Percentiles rank a stretch among this genome's conserved stretches.
phyloP scores from a whole-genome alignment of 2,329 filamentous ascomycete genomes.

The Fusarium continuum region DNA sequence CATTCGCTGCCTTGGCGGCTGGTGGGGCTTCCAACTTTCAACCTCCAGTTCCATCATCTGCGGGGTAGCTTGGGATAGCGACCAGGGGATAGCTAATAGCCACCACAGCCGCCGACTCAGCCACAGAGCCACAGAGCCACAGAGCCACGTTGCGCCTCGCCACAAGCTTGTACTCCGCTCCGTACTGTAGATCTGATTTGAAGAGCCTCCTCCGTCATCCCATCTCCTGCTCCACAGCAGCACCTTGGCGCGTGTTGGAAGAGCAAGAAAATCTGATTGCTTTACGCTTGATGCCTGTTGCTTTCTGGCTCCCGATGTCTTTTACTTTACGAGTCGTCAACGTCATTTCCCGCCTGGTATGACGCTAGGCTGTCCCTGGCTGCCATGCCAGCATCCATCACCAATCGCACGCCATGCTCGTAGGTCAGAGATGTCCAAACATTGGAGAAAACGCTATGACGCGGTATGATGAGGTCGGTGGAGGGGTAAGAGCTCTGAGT shows the following conservation, averaged over 20 bases:
- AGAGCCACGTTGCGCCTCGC: slow-evolving; percentile 27
- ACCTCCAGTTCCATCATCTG: slow-evolving; percentile 10
- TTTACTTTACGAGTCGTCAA: slow-evolving; percentile 37
- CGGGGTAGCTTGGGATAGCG: slow-evolving; percentile 22
- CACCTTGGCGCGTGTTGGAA: slow-evolving; percentile 32
- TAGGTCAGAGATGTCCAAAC: slow-evolving; percentile 19
- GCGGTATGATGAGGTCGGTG: slow-evolving; percentile 37
- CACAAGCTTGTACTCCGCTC: slow-evolving; percentile 18
- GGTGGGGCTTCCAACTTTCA: slow-evolving; percentile 27
- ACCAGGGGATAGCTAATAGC: slow-evolving; percentile 33
- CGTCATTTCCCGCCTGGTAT: slow-evolving; percentile 39
- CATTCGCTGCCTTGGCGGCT: slow-evolving; percentile 22
- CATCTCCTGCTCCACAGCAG: slow-evolving; percentile 30
- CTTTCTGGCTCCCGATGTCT: neutral
- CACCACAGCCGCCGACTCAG: slow-evolving; percentile 44
- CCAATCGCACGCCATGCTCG: slow-evolving; percentile 20
- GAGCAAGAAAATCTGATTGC: slow-evolving; percentile 19
- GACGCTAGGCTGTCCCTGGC: slow-evolving; percentile 35
- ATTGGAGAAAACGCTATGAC: slow-evolving; percentile 39
- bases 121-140: slow-evolving; percentile 34
- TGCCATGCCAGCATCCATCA: slow-evolving; percentile 9
- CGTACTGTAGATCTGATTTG: slow-evolving; percentile 12
- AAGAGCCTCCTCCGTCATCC: slow-evolving; percentile 38
- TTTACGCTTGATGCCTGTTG: slow-evolving; percentile 4
- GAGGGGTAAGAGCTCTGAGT: neutral